phyloP scores from a whole-genome alignment of 2,329 filamentous ascomycete species.

The Calonectria montana region DNA sequence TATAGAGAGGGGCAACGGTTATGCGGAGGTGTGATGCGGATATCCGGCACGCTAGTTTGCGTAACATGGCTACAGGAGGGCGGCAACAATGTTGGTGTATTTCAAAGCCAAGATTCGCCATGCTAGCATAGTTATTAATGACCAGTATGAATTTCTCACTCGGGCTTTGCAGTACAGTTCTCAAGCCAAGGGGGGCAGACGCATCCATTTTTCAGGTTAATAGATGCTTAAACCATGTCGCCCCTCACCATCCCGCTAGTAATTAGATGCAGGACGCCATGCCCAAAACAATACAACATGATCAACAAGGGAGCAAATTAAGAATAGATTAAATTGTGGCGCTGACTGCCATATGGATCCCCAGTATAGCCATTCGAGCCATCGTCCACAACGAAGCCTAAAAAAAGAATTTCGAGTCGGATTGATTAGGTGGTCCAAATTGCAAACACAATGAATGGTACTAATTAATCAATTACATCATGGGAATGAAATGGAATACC shows the following conservation, averaged over 20 bases:
- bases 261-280: neutral
- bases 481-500: neutral
- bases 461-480: too few relatives aligned
- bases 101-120: neutral
- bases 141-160: conserved; percentile 3
- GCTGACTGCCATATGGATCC: neutral
- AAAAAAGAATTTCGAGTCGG: too few relatives aligned
- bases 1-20: conserved; percentile 4
- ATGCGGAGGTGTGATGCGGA: conserved; percentile 1
- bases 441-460: neutral
- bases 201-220: neutral
- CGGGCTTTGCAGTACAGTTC: too few relatives aligned
- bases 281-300: neutral
- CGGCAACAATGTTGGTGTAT: neutral
- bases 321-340: neutral
- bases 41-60: neutral
- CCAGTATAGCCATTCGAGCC: too few relatives aligned
- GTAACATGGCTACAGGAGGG: neutral
- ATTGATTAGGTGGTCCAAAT: neutral
- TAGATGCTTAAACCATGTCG: neutral
- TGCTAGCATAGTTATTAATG: conserved; percentile 8
- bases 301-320: neutral
- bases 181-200: too few relatives aligned
- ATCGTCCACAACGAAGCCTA: too few relatives aligned
- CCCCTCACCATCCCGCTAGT: neutral